Conservation (phyloP, 306 rosid species). For the Cucurbita ficifolia region DNA sequence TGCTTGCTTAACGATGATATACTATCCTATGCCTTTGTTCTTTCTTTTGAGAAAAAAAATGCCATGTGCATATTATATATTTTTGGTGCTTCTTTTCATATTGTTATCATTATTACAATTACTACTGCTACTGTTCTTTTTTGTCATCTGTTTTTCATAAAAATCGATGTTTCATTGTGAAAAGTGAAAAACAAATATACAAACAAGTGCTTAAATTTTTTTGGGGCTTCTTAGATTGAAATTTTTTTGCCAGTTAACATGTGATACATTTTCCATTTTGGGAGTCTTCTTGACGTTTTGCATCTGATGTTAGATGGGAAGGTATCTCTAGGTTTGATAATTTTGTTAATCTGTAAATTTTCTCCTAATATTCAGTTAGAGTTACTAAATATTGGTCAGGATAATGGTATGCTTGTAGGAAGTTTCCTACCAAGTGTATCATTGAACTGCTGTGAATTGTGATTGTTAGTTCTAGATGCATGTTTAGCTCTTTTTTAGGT, state of each 20-base stretch:
- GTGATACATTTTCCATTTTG: background rate
- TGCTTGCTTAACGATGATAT: background rate
- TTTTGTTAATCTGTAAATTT: background rate
- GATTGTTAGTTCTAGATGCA: background rate
- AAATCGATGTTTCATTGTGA: background rate
- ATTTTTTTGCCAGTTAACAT: background rate
- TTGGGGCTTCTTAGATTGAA: background rate
- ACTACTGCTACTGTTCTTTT: background rate
- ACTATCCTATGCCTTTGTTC: background rate
- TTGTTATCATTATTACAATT: background rate
- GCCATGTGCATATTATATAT: background rate
- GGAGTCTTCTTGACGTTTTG: background rate
- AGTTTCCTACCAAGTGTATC: background rate
- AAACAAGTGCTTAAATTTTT: background rate
- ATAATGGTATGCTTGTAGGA: background rate
- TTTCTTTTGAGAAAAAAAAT: background rate
- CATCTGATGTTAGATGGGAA: background rate
- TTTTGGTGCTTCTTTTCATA: background rate
- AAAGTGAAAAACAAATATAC: background rate
- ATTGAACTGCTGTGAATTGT: background rate
- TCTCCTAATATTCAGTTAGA: background rate
- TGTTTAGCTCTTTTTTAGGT: background rate
- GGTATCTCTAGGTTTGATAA: background rate
- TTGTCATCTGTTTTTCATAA: background rate
- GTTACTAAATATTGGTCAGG: background rate